A percentile compares a stretch with the other conserved stretches of the same genome.
phyloP scores from a whole-genome alignment of 2,329 filamentous ascomycete genomes.

The Colletotrichum chlorophyti region DNA sequence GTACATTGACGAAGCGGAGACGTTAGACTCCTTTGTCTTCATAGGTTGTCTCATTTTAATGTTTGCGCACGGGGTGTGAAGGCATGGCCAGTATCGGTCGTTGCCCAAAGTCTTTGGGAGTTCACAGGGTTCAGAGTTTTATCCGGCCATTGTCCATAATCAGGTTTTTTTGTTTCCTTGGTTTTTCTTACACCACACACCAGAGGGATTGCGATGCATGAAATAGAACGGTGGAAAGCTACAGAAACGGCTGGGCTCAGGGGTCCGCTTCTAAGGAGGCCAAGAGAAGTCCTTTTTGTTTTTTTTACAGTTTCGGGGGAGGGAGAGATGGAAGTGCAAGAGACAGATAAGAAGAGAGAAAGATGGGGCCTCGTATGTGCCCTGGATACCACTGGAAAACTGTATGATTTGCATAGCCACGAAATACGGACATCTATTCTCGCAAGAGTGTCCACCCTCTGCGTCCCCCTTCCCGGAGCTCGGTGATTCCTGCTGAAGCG shows the following conservation, averaged over 20 bases:
- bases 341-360: neutral
- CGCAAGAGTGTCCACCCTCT: no score
- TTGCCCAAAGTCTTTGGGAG: constrained; percentile 24
- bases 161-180: constrained; percentile 13
- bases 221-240: constrained; percentile 27
- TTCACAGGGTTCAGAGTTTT: constrained; percentile 23
- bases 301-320: neutral
- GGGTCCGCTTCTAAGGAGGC: neutral
- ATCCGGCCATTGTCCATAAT: constrained; percentile 28
- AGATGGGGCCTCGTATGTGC: no score
- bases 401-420: neutral
- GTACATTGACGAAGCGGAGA: constrained; percentile 27
- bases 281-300: constrained; percentile 2
- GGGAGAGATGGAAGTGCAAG: neutral
- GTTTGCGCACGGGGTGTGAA: constrained; percentile 17
- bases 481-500: constrained; percentile 16
- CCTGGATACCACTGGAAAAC: constrained; percentile 12
- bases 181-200: constrained; percentile 7
- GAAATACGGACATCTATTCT: neutral
- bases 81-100: constrained; percentile 21
- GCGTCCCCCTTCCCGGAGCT: no score
- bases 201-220: constrained; percentile 21
- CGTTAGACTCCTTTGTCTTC: constrained; percentile 1
- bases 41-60: constrained; percentile 21
- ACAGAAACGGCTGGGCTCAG: constrained; percentile 22